phyloP scores from a whole-genome alignment of 805 yeast genomes.

The Teunomyces barrocoloradensis region DNA sequence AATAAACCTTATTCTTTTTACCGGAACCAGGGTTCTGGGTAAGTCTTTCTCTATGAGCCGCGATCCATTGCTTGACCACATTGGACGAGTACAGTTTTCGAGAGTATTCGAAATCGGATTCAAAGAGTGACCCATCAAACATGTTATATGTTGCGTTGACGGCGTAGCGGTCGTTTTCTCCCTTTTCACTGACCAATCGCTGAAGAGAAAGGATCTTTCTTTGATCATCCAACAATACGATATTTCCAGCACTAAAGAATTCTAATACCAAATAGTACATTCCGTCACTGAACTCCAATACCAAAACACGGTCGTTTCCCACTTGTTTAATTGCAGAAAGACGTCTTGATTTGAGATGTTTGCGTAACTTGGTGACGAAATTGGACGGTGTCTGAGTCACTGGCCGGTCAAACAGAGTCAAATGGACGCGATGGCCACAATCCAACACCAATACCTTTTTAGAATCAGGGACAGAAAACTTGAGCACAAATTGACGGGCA shows the following conservation, averaged over 20 bases:
- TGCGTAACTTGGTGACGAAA: slow-evolving; percentile 81
- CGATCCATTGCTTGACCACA: slow-evolving; percentile 40
- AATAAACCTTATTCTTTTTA: slow-evolving; percentile 45
- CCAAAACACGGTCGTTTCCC: slow-evolving; percentile 78
- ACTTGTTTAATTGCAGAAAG: slow-evolving; percentile 71
- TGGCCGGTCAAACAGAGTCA: slow-evolving; percentile 78
- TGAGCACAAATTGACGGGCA: slow-evolving; percentile 68
- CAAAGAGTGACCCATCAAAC: slow-evolving; percentile 55
- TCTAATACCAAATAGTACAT: slow-evolving; percentile 74
- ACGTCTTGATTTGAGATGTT: slow-evolving; percentile 79
- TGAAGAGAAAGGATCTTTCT: slow-evolving; percentile 68
- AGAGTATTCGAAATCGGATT: slow-evolving; percentile 12
- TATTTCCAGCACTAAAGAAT: slow-evolving; percentile 93
- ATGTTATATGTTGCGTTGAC: slow-evolving; percentile 70
- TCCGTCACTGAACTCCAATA: slow-evolving; percentile 83
- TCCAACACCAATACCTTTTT: slow-evolving; percentile 75
- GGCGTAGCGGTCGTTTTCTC: slow-evolving; percentile 59
- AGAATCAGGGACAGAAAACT: slow-evolving; percentile 80
- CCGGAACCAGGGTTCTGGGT: slow-evolving; percentile 9
- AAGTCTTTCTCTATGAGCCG: slow-evolving; percentile 27
- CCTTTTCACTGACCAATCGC: slow-evolving; percentile 74
- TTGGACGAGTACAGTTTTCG: slow-evolving; percentile 23
- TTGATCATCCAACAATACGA: slow-evolving; percentile 70
- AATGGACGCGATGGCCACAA: slow-evolving; percentile 79
- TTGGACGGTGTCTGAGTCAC: slow-evolving; percentile 80